Conservation (phyloP, 169 alveolate genomes). For the Plasmodium adleri region DNA sequence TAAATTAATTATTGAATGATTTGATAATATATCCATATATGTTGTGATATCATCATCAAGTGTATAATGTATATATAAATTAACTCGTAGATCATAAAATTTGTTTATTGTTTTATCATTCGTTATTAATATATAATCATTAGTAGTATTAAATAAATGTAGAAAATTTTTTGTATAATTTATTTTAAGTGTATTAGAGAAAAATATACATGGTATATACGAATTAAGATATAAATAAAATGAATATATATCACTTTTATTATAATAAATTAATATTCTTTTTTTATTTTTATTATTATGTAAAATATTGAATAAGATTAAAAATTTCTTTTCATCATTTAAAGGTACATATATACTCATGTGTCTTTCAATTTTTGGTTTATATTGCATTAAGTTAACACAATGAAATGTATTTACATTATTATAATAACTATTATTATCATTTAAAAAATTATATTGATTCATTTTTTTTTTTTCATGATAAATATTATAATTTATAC, state of each 20-base stretch:
- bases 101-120: constrained; percentile 38
- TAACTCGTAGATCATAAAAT: constrained; percentile 8
- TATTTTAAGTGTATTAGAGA: constrained; percentile 20
- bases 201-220: constrained; percentile 54
- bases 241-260: constrained; percentile 51
- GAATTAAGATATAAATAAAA: constrained; percentile 58
- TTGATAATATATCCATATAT: constrained; percentile 31
- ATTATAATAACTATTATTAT: neutral
- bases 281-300: constrained; percentile 32
- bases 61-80: constrained; percentile 53
- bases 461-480: neutral
- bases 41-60: constrained; percentile 12
- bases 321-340: constrained; percentile 67
- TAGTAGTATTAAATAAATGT: constrained; percentile 17
- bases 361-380: constrained; percentile 22
- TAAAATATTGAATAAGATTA: constrained; percentile 42
- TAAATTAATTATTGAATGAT: neutral
- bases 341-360: constrained; percentile 55
- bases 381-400: constrained; percentile 18
- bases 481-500: constrained; percentile 26
- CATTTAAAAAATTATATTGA: neutral
- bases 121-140: constrained; percentile 60
- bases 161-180: constrained; percentile 29
- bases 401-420: neutral
- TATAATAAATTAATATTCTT: constrained; percentile 48